These are phyloP conservation scores for Kitagawia praeruptora DNA, from an alignment of 129 eudicot genomes.

Conservation along the genomic window DNA sequence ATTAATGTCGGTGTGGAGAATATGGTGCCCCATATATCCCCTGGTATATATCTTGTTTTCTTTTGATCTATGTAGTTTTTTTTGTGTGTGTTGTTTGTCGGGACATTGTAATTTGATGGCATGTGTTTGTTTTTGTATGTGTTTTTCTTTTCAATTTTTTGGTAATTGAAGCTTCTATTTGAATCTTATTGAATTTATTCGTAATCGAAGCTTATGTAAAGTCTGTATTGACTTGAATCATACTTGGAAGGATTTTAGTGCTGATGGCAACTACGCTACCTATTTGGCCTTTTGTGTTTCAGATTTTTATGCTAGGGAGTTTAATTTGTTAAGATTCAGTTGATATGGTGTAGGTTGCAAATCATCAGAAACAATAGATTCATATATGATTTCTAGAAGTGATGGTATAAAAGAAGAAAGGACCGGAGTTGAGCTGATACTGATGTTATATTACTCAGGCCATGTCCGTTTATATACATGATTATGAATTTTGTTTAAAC, in stretches of 20 bases:
- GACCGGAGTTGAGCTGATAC: not conserved
- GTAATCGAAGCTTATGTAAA: not conserved
- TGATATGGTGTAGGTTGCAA: not conserved
- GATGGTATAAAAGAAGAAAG: not conserved
- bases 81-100: not conserved
- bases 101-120: not conserved
- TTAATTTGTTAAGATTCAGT: not conserved
- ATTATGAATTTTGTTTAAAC: not conserved
- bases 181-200: not conserved
- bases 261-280: not conserved
- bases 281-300: not conserved
- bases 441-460: not conserved
- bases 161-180: not conserved
- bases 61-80: not conserved
- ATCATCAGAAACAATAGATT: not conserved
- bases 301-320: not conserved
- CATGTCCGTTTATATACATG: not conserved
- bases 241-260: not conserved
- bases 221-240: not conserved
- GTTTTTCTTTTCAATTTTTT: not conserved
- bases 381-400: not conserved
- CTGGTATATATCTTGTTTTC: not conserved
- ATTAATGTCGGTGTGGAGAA: constrained; percentile 22
- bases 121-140: not conserved
- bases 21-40: not conserved